phyloP scores from a whole-genome alignment of 179 eudicot species.

The Beta lomatogona region DNA sequence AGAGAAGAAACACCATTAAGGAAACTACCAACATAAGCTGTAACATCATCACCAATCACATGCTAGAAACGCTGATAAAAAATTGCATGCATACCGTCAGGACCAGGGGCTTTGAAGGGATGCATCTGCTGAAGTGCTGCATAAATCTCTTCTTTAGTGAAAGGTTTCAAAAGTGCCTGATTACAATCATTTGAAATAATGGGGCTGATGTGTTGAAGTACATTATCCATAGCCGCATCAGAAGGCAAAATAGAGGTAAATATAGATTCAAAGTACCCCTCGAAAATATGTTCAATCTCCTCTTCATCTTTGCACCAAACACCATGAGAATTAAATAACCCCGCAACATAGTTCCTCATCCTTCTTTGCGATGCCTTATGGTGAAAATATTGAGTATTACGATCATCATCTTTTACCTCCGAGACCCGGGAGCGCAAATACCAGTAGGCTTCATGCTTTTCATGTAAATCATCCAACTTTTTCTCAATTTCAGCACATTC shows the following conservation, averaged over 20 bases:
- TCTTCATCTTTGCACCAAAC: neutral
- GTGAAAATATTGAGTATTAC: neutral
- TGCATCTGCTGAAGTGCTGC: neutral
- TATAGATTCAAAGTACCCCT: neutral
- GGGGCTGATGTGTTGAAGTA: neutral
- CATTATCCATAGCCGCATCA: too few relatives aligned
- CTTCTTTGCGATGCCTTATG: neutral
- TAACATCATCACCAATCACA: neutral
- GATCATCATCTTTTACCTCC: neutral
- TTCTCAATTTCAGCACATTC: neutral
- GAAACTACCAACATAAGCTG: neutral
- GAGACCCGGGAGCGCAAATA: neutral
- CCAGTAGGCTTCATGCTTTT: neutral
- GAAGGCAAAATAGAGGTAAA: too few relatives aligned
- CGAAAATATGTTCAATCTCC: too few relatives aligned
- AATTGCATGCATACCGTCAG: neutral
- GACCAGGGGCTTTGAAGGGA: neutral
- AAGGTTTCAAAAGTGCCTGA: neutral
- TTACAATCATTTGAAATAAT: neutral
- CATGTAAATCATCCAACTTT: neutral
- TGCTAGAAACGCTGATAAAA: neutral
- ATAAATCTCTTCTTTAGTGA: neutral
- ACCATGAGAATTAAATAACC: neutral
- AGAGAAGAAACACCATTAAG: neutral
- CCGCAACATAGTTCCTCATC: neutral